Evolutionary conservation across 1,284 basidiomycete genomes (phyloP), one percentile per base, ranked within the genome.

Genomic region (Apiotrichum montevideense): DNA sequence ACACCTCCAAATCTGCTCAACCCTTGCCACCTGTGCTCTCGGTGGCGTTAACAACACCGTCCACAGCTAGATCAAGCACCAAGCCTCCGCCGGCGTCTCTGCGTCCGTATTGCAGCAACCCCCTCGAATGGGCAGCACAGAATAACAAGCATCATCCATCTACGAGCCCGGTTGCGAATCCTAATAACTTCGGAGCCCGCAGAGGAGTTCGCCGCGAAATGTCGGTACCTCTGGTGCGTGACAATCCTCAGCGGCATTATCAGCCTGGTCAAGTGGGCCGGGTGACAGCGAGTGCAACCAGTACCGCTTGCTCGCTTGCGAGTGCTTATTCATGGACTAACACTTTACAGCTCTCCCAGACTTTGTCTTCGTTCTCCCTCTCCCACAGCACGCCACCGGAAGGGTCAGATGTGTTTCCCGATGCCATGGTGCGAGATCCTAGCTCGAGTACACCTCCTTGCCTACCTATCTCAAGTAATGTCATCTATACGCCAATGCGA

Each of bases 151-250:
- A 8, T 52, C 57, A 10, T 57, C 43, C 35, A 9, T 10, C 14
- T 7, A 14, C 46, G 11, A 21, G 21, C 21, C 21, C 21, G 21
- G 58, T 35, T 46, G 21, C 21, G 21, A 21, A 21, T 21, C 21
- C 21, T 21, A 21, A 21, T 21, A 21, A 21, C 21, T 21, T 21
- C 21, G 21, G 21, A 21, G 21, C 21, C 21, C 21, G 21, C 21
- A 21, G 21, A 21, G 21, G 21, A 21, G 21, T 66, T 13, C 65
- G 68, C 54, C 61, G 72, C 37, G 72, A 72, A 47, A 67, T 68
- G 60, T 71, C 70, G 48, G 70, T 72, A 14, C 72, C 72, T 46
- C 46, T 71, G 50, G 72, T 72, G 58, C 65, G 70, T 48, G 46
- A 49, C 35, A 4, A 7, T 21, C 29, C 37, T 13, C 37, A 7